A percentile compares a stretch with the other conserved stretches of the same genome.
Conservation (phyloP, 164 flowering plant species). For the Magnolia kwangsiensis region DNA sequence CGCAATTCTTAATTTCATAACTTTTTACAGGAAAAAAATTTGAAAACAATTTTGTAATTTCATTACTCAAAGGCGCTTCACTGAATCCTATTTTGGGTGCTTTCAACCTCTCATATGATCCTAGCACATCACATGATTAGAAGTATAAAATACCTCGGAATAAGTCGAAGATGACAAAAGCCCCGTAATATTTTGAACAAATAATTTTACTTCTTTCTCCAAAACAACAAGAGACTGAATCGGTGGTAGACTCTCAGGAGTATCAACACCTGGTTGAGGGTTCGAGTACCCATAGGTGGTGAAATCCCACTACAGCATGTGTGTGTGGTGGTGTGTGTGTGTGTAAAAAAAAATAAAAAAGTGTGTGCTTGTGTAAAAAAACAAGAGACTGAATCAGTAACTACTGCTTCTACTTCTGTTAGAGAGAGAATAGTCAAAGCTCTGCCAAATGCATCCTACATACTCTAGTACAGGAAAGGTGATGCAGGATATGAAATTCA, state of each 20-base stretch:
- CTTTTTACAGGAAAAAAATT: too few relatives aligned
- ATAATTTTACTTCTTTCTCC: constrained; percentile 44
- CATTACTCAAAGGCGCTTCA: too few relatives aligned
- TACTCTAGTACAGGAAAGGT: not conserved
- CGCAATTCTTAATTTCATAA: too few relatives aligned
- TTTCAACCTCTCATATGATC: not conserved
- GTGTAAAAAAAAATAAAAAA: too few relatives aligned
- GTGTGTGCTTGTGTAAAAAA: too few relatives aligned
- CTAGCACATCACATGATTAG: not conserved
- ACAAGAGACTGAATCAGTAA: constrained; percentile 12
- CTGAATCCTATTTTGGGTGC: too few relatives aligned
- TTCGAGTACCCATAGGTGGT: too few relatives aligned
- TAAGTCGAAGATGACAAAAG: constrained; percentile 42
- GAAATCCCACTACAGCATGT: too few relatives aligned
- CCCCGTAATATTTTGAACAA: constrained; percentile 54
- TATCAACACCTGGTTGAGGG: too few relatives aligned
- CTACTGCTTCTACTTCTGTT: constrained; percentile 22
- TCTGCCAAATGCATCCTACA: not conserved
- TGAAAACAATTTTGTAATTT: too few relatives aligned
- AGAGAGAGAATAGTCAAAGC: not conserved
- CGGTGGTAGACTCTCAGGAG: too few relatives aligned
- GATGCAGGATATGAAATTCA: not conserved
- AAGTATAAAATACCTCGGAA: constrained; percentile 45
- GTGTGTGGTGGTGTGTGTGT: too few relatives aligned
- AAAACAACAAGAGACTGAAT: constrained; percentile 49